Conservation (phyloP, 352 stramenopile genomes). For the Phytophthora pluvialis region DNA sequence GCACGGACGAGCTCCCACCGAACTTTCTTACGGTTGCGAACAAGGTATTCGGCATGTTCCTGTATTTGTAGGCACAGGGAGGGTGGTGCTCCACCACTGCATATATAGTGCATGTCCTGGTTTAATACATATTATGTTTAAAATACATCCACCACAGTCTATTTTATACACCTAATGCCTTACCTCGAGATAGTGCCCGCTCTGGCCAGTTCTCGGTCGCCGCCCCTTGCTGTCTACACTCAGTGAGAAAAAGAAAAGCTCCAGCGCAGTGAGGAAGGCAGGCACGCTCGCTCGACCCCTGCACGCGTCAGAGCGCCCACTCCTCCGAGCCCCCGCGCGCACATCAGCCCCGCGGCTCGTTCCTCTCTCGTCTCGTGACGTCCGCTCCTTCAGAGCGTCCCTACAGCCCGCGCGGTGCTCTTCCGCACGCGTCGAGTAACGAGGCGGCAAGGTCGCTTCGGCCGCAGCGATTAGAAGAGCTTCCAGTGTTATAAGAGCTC, state of each 20-base stretch:
- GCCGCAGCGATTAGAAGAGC: constrained; percentile 13
- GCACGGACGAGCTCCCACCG: too few relatives aligned
- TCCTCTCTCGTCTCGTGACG: constrained; percentile 23
- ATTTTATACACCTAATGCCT: too few relatives aligned
- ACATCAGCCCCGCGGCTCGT: constrained; percentile 9
- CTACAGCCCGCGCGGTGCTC: constrained; percentile 21
- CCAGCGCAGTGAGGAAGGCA: constrained; percentile 34
- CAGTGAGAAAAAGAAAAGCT: constrained; percentile 52
- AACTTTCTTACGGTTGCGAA: too few relatives aligned
- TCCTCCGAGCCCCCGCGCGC: constrained; percentile 14
- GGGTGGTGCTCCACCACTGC: too few relatives aligned
- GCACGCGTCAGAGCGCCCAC: constrained; percentile 20
- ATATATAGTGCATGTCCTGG: too few relatives aligned
- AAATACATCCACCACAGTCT: too few relatives aligned
- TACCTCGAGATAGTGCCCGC: too few relatives aligned
- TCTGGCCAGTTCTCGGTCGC: too few relatives aligned
- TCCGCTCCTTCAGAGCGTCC: constrained; percentile 7
- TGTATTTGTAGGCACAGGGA: too few relatives aligned
- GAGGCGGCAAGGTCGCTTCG: not conserved
- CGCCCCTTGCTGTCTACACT: constrained; percentile 32
- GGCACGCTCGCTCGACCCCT: constrained; percentile 21
- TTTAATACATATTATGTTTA: too few relatives aligned
- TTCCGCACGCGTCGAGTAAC: constrained; percentile 14
- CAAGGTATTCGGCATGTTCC: too few relatives aligned
- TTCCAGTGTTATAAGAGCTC: constrained; percentile 21